These are phyloP conservation scores for Anastatica hierochuntica DNA, from an alignment of 345 rosid genomes.

Conservation along the genomic window DNA sequence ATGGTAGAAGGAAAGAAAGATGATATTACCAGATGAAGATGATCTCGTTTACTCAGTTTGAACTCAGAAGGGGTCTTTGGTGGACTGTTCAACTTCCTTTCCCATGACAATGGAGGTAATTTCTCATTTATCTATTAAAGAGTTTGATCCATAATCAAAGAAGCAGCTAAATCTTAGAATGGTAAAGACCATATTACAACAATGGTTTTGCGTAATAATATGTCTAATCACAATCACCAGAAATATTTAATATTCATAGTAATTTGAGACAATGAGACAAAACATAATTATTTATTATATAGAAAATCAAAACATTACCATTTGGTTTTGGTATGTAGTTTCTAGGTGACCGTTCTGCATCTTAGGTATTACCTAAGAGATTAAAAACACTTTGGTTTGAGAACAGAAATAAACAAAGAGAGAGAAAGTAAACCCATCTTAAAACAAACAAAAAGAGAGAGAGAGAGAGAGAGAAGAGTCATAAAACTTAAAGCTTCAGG, in stretches of 20 bases:
- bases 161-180: background rate
- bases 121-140: slow-evolving; percentile 30
- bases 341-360: slow-evolving; percentile 17
- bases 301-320: no score
- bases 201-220: background rate
- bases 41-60: slow-evolving; percentile 32
- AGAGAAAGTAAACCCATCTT: no score
- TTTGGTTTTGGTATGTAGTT: slow-evolving; percentile 15
- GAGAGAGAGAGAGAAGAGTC: background rate
- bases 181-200: no score
- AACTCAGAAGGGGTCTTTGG: slow-evolving; percentile 31
- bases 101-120: slow-evolving; percentile 50
- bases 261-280: background rate
- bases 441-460: background rate
- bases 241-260: no score
- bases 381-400: slow-evolving; percentile 1
- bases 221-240: background rate
- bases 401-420: background rate
- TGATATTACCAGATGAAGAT: slow-evolving; percentile 43
- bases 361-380: slow-evolving; percentile 18
- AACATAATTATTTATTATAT: background rate
- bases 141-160: slow-evolving; percentile 2
- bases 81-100: slow-evolving; percentile 34
- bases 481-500: background rate
- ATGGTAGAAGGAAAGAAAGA: background rate